Evolutionary conservation across 257 asterid genomes (phyloP).

Genomic region (Cordia subcordata): DNA sequence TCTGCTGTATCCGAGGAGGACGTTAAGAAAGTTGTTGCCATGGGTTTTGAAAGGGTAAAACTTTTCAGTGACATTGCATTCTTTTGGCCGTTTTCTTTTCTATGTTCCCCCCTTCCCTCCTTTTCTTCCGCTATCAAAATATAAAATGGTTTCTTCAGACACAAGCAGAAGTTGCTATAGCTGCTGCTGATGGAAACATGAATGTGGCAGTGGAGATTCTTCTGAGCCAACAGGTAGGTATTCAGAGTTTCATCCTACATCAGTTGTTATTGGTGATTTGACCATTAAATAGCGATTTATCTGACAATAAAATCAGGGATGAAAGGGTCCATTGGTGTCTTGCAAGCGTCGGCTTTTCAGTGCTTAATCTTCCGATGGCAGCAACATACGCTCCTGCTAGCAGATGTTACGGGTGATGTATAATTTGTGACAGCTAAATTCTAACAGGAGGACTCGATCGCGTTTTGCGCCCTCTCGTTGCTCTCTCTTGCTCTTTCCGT

Average conservation of each 20-base stretch:
- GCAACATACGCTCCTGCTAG: not conserved
- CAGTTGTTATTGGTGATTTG: not conserved
- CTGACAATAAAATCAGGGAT: not conserved
- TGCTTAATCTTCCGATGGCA: not conserved
- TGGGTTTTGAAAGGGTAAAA: slow-evolving; percentile 94
- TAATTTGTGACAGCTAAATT: not conserved
- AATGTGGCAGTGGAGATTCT: slow-evolving; percentile 87
- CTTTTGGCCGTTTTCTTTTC: not conserved
- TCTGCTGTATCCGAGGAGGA: slow-evolving; percentile 56
- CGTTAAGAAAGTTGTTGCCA: slow-evolving; percentile 76
- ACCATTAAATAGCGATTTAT: not conserved
- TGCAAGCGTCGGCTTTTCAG: not conserved
- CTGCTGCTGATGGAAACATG: slow-evolving; percentile 91
- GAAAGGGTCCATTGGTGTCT: no score
- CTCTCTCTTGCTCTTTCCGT: no score
- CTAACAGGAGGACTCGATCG: not conserved
- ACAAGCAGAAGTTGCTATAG: slow-evolving; percentile 89
- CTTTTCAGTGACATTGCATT: not conserved
- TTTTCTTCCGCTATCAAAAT: no score
- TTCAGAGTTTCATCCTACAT: not conserved
- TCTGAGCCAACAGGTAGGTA: slow-evolving; percentile 87
- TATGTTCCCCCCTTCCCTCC: no score
- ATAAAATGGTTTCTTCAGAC: slow-evolving; percentile 52
- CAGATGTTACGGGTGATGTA: not conserved
- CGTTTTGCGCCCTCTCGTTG: no score